Conservation (phyloP, 75 land plant genomes). For the Cryptomeria japonica region DNA sequence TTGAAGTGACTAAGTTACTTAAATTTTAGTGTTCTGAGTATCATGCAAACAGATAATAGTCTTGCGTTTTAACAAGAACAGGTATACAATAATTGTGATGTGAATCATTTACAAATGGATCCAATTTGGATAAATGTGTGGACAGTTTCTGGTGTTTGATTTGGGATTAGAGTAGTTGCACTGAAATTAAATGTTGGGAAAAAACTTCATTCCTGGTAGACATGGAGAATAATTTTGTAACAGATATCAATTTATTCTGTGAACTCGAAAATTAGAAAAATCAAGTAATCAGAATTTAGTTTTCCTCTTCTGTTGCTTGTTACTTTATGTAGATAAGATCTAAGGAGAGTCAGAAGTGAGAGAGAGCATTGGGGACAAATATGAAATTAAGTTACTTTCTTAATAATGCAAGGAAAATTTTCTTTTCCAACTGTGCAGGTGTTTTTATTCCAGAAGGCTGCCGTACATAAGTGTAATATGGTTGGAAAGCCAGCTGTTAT, state of each 20-base stretch:
- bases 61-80: too few species aligned
- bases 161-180: not conserved
- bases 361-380: not conserved
- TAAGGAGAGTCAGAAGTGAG: not conserved
- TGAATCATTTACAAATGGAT: too few species aligned
- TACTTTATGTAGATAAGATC: not conserved
- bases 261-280: not conserved
- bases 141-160: too few species aligned
- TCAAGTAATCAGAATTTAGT: not conserved
- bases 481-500: constrained; percentile 52
- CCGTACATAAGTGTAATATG: constrained; percentile 49
- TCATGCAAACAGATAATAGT: too few species aligned
- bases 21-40: not conserved
- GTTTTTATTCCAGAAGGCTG: constrained; percentile 56
- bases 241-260: not conserved
- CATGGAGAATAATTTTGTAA: not conserved
- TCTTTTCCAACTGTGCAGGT: constrained; percentile 21
- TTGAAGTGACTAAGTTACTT: not conserved
- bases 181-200: not conserved
- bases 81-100: too few species aligned
- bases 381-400: not conserved
- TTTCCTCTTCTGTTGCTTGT: not conserved
- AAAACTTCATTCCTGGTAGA: not conserved
- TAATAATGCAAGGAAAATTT: not conserved
- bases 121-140: too few species aligned